Conservation (phyloP, 495 filamentous ascomycete species). For the Podospora pseudopauciseta region DNA sequence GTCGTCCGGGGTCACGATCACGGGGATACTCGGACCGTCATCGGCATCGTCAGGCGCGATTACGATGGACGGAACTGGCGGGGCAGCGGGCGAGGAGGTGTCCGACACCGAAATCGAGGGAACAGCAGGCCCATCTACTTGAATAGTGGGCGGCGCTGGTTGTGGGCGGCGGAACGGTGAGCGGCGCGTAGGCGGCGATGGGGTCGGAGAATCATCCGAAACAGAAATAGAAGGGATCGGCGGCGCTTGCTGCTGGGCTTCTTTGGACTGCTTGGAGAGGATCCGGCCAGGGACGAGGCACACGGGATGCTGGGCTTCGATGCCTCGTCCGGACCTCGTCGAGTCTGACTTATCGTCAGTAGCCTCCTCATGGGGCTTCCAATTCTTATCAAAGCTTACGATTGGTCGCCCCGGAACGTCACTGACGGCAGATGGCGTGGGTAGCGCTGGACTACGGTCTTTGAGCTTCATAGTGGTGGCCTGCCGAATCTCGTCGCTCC, state of each 20-base stretch:
- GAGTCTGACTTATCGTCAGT: conserved; percentile 53
- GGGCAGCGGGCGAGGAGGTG: conserved; percentile 19
- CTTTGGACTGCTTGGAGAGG: conserved; percentile 25
- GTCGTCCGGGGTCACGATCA: conserved; percentile 43
- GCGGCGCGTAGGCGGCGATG: conserved; percentile 33
- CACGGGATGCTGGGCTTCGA: conserved; percentile 17
- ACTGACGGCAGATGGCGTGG: conserved; percentile 81
- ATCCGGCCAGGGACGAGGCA: conserved; percentile 28
- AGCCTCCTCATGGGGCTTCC: conserved; percentile 64
- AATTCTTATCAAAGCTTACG: conserved; percentile 83
- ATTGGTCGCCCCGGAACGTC: conserved; percentile 81
- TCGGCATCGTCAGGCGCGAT: conserved; percentile 38
- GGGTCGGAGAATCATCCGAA: conserved; percentile 41
- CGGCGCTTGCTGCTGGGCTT: conserved; percentile 25
- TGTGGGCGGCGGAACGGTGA: conserved; percentile 32
- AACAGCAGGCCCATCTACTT: conserved; percentile 34
- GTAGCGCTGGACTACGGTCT: conserved; percentile 79
- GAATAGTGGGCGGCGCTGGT: conserved; percentile 37
- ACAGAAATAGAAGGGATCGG: conserved; percentile 61
- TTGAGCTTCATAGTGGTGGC: conserved; percentile 88
- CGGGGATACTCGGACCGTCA: conserved; percentile 41
- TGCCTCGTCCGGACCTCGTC: conserved; percentile 25
- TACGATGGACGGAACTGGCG: conserved; percentile 42
- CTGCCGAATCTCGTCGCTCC: conserved; percentile 77
- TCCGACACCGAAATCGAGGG: conserved; percentile 33